Conservation (phyloP, 106 monocot genomes). For the Dactylorhiza incarnata region DNA sequence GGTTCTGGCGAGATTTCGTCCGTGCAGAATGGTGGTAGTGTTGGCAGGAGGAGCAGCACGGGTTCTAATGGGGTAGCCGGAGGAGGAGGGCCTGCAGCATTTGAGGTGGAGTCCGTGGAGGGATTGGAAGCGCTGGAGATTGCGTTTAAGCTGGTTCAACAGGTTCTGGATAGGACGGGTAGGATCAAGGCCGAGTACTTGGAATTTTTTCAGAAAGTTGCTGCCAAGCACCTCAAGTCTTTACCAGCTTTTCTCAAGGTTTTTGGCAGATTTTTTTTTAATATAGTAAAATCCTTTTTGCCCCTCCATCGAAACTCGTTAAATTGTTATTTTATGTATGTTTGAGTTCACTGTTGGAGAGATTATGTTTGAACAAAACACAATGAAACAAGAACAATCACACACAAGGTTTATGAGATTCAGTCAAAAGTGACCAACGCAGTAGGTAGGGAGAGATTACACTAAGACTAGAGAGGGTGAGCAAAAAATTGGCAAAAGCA, state of each 20-base stretch:
- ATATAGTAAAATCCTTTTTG: background rate
- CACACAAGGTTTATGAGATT: too few species aligned
- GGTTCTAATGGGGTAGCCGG: conserved; percentile 28
- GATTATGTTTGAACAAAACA: background rate
- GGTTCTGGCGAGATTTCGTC: conserved; percentile 33
- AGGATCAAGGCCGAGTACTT: conserved; percentile 26
- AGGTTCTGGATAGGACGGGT: conserved; percentile 39
- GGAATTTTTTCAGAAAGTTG: conserved; percentile 53
- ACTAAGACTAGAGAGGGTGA: too few species aligned
- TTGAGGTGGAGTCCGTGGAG: conserved; percentile 68
- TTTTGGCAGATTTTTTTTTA: background rate
- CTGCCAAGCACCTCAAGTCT: conserved; percentile 69
- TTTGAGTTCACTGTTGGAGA: background rate
- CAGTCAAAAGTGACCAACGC: too few species aligned
- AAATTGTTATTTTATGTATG: background rate
- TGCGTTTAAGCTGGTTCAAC: conserved; percentile 62
- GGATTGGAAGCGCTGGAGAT: conserved; percentile 71
- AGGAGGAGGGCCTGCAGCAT: conserved; percentile 16
- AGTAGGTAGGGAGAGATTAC: too few species aligned
- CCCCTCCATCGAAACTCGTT: background rate
- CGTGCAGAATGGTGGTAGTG: conserved; percentile 23
- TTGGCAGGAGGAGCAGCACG: conserved; percentile 37
- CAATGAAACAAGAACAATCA: too few species aligned
- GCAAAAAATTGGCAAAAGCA: too few species aligned
- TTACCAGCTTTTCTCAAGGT: conserved; percentile 85